These are phyloP conservation scores for Penicillium samsonianum DNA, from an alignment of 495 filamentous ascomycete genomes.

Conservation along the genomic window DNA sequence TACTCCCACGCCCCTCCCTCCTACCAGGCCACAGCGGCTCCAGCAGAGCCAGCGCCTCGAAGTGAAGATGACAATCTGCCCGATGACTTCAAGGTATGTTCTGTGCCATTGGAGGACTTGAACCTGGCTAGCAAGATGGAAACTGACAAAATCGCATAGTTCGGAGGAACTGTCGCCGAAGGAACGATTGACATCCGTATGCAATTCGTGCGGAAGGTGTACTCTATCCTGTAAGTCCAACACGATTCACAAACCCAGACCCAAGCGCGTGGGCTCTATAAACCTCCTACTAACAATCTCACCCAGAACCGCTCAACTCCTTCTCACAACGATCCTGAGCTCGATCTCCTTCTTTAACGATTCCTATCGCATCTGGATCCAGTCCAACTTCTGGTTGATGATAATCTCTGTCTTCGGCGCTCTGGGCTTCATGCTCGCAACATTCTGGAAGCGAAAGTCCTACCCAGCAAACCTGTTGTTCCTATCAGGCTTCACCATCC, in stretches of 20 bases:
- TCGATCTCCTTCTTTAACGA: constrained; percentile 80
- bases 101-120: not conserved
- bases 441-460: constrained; percentile 96
- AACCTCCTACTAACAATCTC: constrained; percentile 10
- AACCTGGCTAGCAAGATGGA: not conserved
- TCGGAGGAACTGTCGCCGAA: constrained; percentile 87
- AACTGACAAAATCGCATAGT: constrained; percentile 48
- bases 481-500: constrained; percentile 83
- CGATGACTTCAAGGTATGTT: constrained; percentile 89
- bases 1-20: constrained; percentile 86
- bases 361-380: constrained; percentile 84
- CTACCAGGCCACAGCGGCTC: constrained; percentile 53
- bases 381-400: constrained; percentile 79
- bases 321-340: constrained; percentile 79
- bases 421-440: constrained; percentile 79
- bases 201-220: constrained; percentile 96
- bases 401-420: constrained; percentile 80
- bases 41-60: constrained; percentile 63
- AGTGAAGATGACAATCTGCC: constrained; percentile 88
- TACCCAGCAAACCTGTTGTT: constrained; percentile 96
- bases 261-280: not conserved
- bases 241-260: not conserved
- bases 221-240: constrained; percentile 69
- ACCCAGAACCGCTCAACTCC: constrained; percentile 76
- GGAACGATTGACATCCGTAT: constrained; percentile 93